A percentile compares a stretch with the other conserved stretches of the same genome.
phyloP scores from a whole-genome alignment of 2,329 filamentous ascomycete species.

The Herpotrichia juniperi region DNA sequence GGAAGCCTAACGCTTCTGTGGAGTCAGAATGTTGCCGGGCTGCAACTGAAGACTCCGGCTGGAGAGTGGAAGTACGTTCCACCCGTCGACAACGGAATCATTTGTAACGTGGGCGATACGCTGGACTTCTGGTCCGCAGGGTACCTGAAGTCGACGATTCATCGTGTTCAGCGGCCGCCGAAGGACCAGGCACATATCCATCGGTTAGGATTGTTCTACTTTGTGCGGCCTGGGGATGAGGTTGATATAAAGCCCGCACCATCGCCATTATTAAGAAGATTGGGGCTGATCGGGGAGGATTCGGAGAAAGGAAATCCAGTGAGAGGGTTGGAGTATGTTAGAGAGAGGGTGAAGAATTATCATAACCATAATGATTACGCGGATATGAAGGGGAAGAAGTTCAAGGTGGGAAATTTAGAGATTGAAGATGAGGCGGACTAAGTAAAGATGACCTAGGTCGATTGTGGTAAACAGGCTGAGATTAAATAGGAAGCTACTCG shows the following conservation, averaged over 20 bases:
- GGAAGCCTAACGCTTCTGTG: conserved; percentile 55
- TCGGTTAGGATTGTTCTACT: conserved; percentile 50
- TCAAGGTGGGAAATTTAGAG: conserved; percentile 48
- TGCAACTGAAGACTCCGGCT: conserved; percentile 54
- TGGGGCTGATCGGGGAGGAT: conserved; percentile 30
- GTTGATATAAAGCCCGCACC: conserved; percentile 45
- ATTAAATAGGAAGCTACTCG: too few species aligned
- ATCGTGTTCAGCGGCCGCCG: conserved; percentile 57
- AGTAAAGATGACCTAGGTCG: background rate
- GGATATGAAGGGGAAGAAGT: conserved; percentile 48
- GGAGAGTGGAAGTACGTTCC: conserved; percentile 57
- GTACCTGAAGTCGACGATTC: conserved; percentile 57
- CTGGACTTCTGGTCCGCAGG: conserved; percentile 49
- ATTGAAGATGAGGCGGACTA: conserved; percentile 48
- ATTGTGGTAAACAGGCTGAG: background rate
- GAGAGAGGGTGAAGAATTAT: conserved; percentile 50
- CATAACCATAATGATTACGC: conserved; percentile 48
- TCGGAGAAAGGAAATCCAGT: conserved; percentile 34
- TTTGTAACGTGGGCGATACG: conserved; percentile 56
- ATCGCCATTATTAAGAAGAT: conserved; percentile 40
- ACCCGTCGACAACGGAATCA: conserved; percentile 54
- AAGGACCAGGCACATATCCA: conserved; percentile 45
- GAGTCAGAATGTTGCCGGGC: conserved; percentile 54
- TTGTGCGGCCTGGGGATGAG: conserved; percentile 47
- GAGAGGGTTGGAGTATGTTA: conserved; percentile 49